phyloP scores from a whole-genome alignment of 1,139 yeast species.

The Blastobotrys illinoisensis region DNA sequence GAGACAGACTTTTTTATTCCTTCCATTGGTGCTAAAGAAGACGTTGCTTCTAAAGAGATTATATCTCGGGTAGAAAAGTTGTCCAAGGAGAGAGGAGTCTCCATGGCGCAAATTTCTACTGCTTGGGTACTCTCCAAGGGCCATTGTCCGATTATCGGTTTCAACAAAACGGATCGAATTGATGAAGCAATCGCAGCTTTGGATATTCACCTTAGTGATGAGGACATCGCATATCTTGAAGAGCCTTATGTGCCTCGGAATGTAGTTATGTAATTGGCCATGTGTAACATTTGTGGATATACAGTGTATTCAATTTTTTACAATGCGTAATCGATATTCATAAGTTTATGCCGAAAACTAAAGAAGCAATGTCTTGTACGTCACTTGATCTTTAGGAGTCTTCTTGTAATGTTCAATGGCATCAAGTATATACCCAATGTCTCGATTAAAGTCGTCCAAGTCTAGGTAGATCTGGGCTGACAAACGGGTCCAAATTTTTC shows the following conservation, averaged over 20 bases:
- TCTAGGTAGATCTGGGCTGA: conserved; percentile 60
- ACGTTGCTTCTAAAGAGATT: conserved; percentile 23
- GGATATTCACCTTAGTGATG: conserved; percentile 39
- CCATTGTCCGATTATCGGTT: conserved; percentile 49
- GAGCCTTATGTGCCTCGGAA: conserved; percentile 37
- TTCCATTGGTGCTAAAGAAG: not conserved
- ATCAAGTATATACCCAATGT: conserved; percentile 34
- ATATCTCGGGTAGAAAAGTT: conserved; percentile 48
- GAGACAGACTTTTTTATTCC: not conserved
- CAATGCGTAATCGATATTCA: too few species aligned
- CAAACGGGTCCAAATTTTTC: conserved; percentile 44
- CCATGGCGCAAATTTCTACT: conserved; percentile 52
- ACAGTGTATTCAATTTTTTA: too few species aligned
- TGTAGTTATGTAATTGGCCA: not conserved
- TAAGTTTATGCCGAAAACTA: not conserved
- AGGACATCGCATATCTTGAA: conserved; percentile 45
- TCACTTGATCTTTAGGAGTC: conserved; percentile 8
- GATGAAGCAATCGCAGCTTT: conserved; percentile 48
- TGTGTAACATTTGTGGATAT: too few species aligned
- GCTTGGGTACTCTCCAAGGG: conserved; percentile 55
- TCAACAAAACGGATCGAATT: conserved; percentile 45
- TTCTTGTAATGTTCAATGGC: conserved; percentile 13
- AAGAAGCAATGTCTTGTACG: not conserved
- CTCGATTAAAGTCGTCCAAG: conserved; percentile 46
- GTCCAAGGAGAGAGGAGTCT: conserved; percentile 40